Evolutionary conservation across 1,139 yeast genomes (phyloP).

Genomic region (Geotrichum bryndzae): DNA sequence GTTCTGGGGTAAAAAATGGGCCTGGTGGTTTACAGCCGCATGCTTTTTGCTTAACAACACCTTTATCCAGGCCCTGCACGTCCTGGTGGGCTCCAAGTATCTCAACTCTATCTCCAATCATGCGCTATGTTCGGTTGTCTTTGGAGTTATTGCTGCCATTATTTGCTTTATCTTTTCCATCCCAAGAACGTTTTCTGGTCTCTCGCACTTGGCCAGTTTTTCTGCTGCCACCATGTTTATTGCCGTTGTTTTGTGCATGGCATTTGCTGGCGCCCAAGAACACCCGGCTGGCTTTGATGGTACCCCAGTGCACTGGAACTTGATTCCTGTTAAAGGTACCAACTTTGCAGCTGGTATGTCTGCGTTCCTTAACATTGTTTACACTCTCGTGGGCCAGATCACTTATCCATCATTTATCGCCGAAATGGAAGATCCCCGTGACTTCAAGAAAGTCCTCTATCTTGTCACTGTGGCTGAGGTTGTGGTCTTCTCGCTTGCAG

Average conservation of each 20-base stretch:
- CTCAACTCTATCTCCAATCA: constrained; percentile 49
- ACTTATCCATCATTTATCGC: constrained; percentile 59
- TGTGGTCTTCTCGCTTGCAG: constrained; percentile 48
- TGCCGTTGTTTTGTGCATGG: constrained; percentile 49
- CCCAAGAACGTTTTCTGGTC: constrained; percentile 51
- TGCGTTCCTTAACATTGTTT: constrained; percentile 54
- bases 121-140: constrained; percentile 48
- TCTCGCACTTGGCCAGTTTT: constrained; percentile 47
- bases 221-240: constrained; percentile 53
- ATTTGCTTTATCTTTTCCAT: constrained; percentile 47
- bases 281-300: constrained; percentile 43
- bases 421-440: constrained; percentile 54
- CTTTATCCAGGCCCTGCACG: constrained; percentile 54
- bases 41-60: constrained; percentile 52
- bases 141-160: constrained; percentile 44
- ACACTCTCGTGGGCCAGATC: constrained; percentile 60
- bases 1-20: constrained; percentile 47
- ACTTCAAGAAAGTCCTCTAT: constrained; percentile 52
- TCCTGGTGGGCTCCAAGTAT: constrained; percentile 54
- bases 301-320: constrained; percentile 41
- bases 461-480: constrained; percentile 49
- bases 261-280: constrained; percentile 48
- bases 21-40: constrained; percentile 53
- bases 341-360: constrained; percentile 49
- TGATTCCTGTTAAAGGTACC: constrained; percentile 50